Base-by-base conservation (phyloP, 331 rosid genomes). In the Malus hybrid region DNA sequence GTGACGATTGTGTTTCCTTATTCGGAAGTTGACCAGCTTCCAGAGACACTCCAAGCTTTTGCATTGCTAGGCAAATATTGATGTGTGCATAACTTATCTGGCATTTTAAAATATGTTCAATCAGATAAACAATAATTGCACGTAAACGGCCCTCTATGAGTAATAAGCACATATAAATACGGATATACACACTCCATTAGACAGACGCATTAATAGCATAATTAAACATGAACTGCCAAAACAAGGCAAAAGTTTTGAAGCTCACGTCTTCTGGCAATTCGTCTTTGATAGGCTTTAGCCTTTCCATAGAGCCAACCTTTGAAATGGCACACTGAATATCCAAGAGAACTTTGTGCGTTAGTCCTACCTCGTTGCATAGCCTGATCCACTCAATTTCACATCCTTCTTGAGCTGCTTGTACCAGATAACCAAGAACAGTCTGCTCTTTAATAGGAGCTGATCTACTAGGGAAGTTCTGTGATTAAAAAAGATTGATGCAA, bases 241-340 rank as follows among this genome's bases (percentile, higher is more conserved):
- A 72, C 7, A 73, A 61, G 78, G 67, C 77, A 64, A 59, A 79
- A 15, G 70, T 34, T 52, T 60, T 31, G 32, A 39, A 63, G 85
- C 97, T 88, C 85, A 93, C 98, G 1, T 89, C 86, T 82, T 91
- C 98, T 24, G 90, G 90, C 76, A 93, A 79, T 84, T 91, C 96
- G 44, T 86, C 86, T 84, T 93, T 93, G 76, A 93, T 88, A 76
- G 97, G 92, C 90, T 91, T 93, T 84, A 93, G 65, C 87, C 87
- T 93, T 55, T 93, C 98, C 46, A 27, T 71, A 66, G 92, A 75
- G 79, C 98, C 98, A 75, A 88, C 93, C 84, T 86, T 93, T 50
- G 70, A 70, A 82, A 93, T 76, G 61, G 98, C 97, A 39, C 76
- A 84, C 83, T 83, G 87, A 84, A 88, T 83, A 50, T 79, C 83